Percentiles rank a stretch among this genome's conserved stretches.
Conservation (phyloP, 192 early-diverging fungal genomes). For the Dimargaris cristalligena region DNA sequence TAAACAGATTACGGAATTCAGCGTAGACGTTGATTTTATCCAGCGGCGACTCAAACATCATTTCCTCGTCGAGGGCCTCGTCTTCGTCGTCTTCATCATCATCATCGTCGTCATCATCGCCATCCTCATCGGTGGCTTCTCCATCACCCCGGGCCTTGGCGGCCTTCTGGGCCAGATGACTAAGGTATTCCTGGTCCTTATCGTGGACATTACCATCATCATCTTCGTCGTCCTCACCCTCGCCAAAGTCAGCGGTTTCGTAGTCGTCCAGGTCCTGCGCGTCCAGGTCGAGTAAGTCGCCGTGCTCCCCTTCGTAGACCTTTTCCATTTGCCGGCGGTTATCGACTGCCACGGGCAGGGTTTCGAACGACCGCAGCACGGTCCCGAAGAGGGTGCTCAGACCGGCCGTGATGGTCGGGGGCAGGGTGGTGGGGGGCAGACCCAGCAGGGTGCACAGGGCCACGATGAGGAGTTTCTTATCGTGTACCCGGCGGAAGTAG, state of each 20-base stretch:
- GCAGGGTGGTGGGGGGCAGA: conserved; percentile 52
- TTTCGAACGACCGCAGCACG: conserved; percentile 53
- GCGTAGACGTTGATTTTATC: conserved; percentile 61
- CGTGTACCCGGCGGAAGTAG: conserved; percentile 73
- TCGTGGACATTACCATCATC: conserved; percentile 17
- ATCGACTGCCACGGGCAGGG: conserved; percentile 50
- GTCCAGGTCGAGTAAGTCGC: conserved; percentile 8
- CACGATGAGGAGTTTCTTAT: conserved; percentile 84
- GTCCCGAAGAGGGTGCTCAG: conserved; percentile 61
- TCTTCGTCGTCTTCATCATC: conserved; percentile 29
- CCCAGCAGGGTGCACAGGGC: conserved; percentile 56
- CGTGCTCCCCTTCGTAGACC: conserved; percentile 3
- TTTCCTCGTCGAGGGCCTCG: conserved; percentile 55
- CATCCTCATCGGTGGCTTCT: conserved; percentile 9
- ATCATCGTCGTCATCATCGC: conserved; percentile 23
- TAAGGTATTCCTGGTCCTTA: not conserved
- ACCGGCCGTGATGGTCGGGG: conserved; percentile 45
- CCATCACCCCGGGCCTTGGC: not conserved
- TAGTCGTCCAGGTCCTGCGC: not conserved
- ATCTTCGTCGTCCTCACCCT: conserved; percentile 6
- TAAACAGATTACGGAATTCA: conserved; percentile 48
- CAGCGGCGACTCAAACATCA: conserved; percentile 58
- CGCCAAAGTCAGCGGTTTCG: no score
- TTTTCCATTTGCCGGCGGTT: conserved; percentile 11
- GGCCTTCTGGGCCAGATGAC: not conserved